phyloP scores from a whole-genome alignment of 2,329 filamentous ascomycete genomes.

The Fusarium sp. region DNA sequence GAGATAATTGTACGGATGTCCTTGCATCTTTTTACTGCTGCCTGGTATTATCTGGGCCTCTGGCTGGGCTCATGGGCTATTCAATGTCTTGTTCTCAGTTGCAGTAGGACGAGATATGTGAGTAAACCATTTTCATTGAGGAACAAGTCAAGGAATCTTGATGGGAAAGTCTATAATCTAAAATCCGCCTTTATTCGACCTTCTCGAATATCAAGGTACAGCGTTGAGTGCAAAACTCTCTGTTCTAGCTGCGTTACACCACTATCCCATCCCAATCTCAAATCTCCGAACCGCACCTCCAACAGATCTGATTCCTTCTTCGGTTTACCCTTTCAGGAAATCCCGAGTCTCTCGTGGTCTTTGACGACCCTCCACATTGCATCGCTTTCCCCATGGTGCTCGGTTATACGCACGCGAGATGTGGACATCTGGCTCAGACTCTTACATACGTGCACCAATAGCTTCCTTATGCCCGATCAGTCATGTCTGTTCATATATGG shows the following conservation, averaged over 20 bases:
- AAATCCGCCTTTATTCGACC: too few relatives aligned
- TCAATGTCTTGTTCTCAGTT: too few relatives aligned
- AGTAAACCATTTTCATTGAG: too few relatives aligned
- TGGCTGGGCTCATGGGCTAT: too few relatives aligned
- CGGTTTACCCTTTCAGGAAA: constrained; percentile 38
- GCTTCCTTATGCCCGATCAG: background rate
- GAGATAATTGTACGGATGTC: too few relatives aligned
- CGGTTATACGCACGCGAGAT: background rate
- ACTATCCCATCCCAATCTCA: constrained; percentile 1
- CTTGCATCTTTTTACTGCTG: too few relatives aligned
- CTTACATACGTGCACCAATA: constrained; percentile 1
- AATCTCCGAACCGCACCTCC: constrained; percentile 13
- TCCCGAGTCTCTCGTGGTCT: constrained; percentile 18
- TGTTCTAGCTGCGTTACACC: background rate
- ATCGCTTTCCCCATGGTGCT: constrained; percentile 2
- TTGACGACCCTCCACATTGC: constrained; percentile 31
- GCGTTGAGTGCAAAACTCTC: background rate
- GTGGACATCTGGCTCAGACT: background rate
- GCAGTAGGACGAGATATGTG: too few relatives aligned
- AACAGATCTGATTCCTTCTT: background rate
- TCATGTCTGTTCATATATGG: constrained; percentile 16
- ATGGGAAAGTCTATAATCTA: too few relatives aligned
- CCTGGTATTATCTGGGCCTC: too few relatives aligned
- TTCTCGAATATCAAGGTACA: background rate
- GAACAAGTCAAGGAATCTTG: too few relatives aligned